Conservation (phyloP, 441 rosid genomes). For the Syzygium syzygioides region DNA sequence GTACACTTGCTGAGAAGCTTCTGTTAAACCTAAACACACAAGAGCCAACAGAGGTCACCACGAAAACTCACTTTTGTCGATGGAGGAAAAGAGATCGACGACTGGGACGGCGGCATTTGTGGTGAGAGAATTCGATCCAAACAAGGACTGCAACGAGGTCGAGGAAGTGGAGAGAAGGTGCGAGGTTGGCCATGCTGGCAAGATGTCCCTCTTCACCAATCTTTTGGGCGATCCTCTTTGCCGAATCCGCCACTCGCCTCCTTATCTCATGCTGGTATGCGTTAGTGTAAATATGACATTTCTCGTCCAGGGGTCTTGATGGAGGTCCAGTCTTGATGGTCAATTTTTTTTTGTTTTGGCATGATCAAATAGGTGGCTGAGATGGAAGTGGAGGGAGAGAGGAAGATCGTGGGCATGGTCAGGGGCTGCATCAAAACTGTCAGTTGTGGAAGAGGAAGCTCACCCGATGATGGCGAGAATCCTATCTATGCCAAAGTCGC, state of each 20-base stretch:
- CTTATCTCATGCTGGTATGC: slow-evolving; percentile 6
- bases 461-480: background rate
- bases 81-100: background rate
- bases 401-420: slow-evolving; percentile 3
- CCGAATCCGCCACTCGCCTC: background rate
- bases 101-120: background rate
- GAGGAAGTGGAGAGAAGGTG: slow-evolving; percentile 3
- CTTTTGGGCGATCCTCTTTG: slow-evolving; percentile 2
- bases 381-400: background rate
- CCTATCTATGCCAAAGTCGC: slow-evolving; percentile 1
- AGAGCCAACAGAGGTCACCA: background rate
- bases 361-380: background rate
- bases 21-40: background rate
- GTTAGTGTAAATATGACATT: no score
- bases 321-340: background rate
- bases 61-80: background rate
- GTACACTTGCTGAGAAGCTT: background rate
- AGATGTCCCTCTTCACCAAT: slow-evolving; percentile 1
- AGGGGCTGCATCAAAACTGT: slow-evolving; percentile 4
- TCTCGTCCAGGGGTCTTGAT: background rate
- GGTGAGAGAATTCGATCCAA: background rate
- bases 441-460: background rate
- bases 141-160: background rate
- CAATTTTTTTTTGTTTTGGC: background rate
- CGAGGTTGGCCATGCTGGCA: slow-evolving; percentile 1